A percentile compares a stretch with the other conserved stretches of the same genome.
Evolutionary conservation across 2,329 filamentous ascomycete genomes (phyloP).

Genomic region (Pyricularia pennisetigena): DNA sequence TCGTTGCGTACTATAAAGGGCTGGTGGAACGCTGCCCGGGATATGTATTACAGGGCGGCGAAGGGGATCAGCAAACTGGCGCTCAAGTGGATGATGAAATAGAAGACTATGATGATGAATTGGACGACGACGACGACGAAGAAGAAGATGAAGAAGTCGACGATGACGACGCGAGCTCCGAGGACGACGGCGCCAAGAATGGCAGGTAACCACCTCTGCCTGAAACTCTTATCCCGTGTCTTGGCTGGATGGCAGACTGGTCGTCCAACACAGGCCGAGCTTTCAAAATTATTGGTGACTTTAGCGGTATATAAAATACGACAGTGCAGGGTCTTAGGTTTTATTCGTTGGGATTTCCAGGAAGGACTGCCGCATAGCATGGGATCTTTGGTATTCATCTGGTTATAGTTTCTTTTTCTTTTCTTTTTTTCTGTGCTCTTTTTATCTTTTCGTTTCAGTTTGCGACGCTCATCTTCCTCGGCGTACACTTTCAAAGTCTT

Average conservation of each 20-base stretch:
- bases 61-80: conserved; percentile 10
- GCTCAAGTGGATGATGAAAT: conserved; percentile 19
- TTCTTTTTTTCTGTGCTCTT: not conserved
- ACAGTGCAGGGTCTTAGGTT: not conserved
- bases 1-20: conserved; percentile 88
- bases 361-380: not conserved
- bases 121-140: conserved; percentile 22
- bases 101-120: conserved; percentile 21
- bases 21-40: conserved; percentile 59
- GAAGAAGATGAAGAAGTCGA: conserved; percentile 16
- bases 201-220: not conserved
- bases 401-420: not conserved
- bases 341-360: not conserved
- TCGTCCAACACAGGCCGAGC: not conserved
- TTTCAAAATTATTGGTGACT: not conserved
- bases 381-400: not conserved
- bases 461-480: not conserved
- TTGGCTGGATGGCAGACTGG: not conserved
- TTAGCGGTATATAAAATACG: not conserved
- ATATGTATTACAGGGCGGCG: conserved; percentile 38
- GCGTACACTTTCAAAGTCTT: not conserved
- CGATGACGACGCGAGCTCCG: not conserved
- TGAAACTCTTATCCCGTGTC: not conserved
- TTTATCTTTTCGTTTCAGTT: not conserved
- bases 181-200: not conserved